Percentiles rank a stretch among this genome's conserved stretches.
phyloP scores from a whole-genome alignment of 2,329 filamentous ascomycete genomes.

The Fusarium xylarioides region DNA sequence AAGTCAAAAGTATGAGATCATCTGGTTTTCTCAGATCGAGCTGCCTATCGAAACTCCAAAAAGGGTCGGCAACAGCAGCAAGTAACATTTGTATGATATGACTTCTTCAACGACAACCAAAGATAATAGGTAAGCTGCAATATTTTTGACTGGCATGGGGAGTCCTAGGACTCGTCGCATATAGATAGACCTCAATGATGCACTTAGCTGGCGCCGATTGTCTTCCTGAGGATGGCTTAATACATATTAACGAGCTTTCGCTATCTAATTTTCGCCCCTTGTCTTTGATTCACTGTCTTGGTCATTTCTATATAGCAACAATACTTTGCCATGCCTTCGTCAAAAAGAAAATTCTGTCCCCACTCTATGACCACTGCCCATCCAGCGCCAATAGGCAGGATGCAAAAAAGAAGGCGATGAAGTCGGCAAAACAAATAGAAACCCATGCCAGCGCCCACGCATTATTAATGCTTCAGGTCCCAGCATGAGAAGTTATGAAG shows the following conservation, averaged over 20 bases:
- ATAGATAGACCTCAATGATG: background rate
- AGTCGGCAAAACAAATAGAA: slow-evolving; percentile 9
- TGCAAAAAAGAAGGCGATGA: slow-evolving; percentile 8
- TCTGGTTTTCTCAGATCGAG: slow-evolving; percentile 1
- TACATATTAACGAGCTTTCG: background rate
- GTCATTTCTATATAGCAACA: slow-evolving; percentile 19
- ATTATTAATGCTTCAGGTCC: background rate
- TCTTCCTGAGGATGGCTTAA: background rate
- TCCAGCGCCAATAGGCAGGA: slow-evolving; percentile 4
- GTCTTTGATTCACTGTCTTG: background rate
- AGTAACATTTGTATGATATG: background rate
- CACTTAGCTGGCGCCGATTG: background rate
- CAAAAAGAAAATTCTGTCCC: background rate
- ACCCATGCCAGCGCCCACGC: background rate
- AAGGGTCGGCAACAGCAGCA: background rate
- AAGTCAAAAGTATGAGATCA: slow-evolving; percentile 24
- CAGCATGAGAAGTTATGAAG: background rate
- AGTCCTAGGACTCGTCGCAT: background rate
- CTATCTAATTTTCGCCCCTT: background rate
- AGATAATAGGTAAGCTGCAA: background rate
- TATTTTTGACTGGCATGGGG: background rate
- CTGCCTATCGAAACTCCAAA: background rate
- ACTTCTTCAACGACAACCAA: background rate
- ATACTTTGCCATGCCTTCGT: slow-evolving; percentile 9
- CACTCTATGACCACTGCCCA: background rate